These are phyloP conservation scores for Cladorrhinum samala DNA, from an alignment of 495 filamentous ascomycete genomes.

Conservation along the genomic window DNA sequence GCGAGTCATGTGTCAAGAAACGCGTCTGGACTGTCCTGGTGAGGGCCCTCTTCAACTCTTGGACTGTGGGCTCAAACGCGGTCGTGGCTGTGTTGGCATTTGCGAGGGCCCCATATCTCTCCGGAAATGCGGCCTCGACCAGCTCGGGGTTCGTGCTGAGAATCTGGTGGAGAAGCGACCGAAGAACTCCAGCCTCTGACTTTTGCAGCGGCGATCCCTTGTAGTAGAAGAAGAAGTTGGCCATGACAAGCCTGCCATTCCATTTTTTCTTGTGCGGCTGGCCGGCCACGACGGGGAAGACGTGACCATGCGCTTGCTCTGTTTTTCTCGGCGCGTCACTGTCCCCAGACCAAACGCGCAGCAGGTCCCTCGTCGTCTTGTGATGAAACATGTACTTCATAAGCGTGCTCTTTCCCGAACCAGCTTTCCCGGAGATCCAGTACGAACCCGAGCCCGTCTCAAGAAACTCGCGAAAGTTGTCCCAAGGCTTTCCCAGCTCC, in stretches of 20 bases:
- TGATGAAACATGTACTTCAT: not conserved
- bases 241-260: not conserved
- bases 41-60: not conserved
- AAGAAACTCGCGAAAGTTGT: conserved; percentile 2
- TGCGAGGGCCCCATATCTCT: not conserved
- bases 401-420: conserved; percentile 7
- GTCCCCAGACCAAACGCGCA: not conserved
- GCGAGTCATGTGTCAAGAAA: too few species aligned
- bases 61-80: not conserved
- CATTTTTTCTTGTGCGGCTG: too few species aligned
- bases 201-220: conserved; percentile 1
- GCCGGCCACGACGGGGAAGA: too few species aligned
- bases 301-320: not conserved
- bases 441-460: not conserved
- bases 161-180: conserved; percentile 6
- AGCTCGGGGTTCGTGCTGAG: not conserved
- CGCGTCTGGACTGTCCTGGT: too few species aligned
- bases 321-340: too few species aligned
- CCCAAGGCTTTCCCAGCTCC: not conserved
- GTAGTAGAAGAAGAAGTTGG: conserved; percentile 5
- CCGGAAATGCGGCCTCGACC: not conserved
- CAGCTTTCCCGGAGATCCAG: conserved; percentile 7
- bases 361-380: not conserved
- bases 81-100: too few species aligned
- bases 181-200: conserved; percentile 1